Evolutionary conservation across 345 rosid species (phyloP).

Genomic region (Eucalyptus dawsonii): DNA sequence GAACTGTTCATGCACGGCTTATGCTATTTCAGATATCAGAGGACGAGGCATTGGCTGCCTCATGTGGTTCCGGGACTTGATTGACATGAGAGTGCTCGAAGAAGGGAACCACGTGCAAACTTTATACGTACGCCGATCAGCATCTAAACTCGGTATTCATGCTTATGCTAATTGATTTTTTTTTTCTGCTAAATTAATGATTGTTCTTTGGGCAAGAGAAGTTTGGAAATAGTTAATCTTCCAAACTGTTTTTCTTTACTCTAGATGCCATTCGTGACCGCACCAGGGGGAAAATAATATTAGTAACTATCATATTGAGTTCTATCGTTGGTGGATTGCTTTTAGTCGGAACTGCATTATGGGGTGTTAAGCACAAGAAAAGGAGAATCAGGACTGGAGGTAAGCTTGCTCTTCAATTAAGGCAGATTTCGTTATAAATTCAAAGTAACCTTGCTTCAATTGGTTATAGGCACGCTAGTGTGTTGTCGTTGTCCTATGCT

Average conservation of each 20-base stretch:
- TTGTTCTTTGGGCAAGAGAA: too few relatives aligned
- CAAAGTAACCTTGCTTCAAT: background rate
- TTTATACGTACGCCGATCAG: too few relatives aligned
- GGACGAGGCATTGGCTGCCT: background rate
- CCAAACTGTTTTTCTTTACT: background rate
- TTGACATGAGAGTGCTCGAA: too few relatives aligned
- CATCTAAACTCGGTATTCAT: too few relatives aligned
- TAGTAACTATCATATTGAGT: background rate
- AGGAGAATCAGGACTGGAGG: background rate
- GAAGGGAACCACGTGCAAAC: too few relatives aligned
- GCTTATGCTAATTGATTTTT: too few relatives aligned
- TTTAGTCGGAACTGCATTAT: background rate
- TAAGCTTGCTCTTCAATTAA: background rate
- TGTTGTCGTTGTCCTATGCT: background rate
- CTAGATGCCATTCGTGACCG: background rate
- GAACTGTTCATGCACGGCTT: slow-evolving; percentile 18
- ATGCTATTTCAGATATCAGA: background rate
- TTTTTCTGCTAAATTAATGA: too few relatives aligned
- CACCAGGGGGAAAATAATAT: background rate
- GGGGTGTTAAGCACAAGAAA: background rate
- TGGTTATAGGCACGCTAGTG: background rate
- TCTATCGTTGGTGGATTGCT: background rate
- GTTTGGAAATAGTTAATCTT: background rate
- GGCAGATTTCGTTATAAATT: background rate
- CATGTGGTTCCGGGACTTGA: too few relatives aligned